Conservation (phyloP, 2,329 filamentous ascomycete genomes). For the Gyromitra esculenta region DNA sequence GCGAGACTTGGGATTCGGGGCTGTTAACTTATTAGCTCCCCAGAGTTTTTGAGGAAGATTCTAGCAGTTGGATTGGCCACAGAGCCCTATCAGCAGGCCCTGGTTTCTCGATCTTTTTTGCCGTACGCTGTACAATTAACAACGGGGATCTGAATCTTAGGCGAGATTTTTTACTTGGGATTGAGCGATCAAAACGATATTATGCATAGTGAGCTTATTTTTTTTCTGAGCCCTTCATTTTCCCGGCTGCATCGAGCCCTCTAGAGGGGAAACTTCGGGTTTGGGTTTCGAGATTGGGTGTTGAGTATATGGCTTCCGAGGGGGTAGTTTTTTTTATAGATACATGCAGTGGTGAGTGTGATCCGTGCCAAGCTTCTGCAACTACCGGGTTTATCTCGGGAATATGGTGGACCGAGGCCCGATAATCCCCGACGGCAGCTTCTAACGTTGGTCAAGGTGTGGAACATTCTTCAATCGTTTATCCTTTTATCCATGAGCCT, state of each 20-base stretch:
- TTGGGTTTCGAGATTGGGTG: background rate
- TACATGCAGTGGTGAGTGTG: constrained; percentile 3
- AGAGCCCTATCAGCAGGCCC: no score
- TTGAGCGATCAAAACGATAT: background rate
- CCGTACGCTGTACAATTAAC: no score
- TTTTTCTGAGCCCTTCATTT: background rate
- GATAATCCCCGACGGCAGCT: constrained; percentile 7
- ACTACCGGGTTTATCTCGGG: constrained; percentile 16
- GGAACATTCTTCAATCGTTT: constrained; percentile 31
- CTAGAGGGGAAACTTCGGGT: background rate
- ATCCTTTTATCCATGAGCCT: constrained; percentile 31
- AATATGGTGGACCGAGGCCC: constrained; percentile 34
- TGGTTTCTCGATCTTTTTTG: no score
- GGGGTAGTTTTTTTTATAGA: background rate
- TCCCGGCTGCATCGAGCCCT: background rate
- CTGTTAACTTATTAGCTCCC: no score
- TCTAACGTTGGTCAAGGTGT: background rate
- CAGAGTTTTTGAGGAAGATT: no score
- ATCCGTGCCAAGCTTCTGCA: constrained; percentile 2
- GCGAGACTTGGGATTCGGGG: no score
- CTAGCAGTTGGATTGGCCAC: no score
- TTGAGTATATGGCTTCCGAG: background rate
- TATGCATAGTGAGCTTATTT: constrained; percentile 8
- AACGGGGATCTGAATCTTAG: no score
- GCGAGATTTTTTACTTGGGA: background rate